Base-by-base conservation (phyloP, 2,329 filamentous ascomycete species). In the Penicillium brevicompactum region DNA sequence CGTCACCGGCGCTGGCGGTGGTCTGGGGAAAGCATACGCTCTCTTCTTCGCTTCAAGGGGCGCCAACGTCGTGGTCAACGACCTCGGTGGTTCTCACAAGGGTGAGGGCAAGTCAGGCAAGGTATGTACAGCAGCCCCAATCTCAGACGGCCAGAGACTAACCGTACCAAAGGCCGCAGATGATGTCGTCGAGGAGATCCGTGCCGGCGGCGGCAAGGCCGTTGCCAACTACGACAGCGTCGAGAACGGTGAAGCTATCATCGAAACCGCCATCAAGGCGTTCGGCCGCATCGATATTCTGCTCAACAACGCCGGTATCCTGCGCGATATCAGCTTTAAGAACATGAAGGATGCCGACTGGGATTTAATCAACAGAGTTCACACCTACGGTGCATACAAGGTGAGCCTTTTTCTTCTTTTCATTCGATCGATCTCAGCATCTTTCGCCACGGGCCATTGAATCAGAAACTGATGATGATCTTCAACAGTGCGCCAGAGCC, bases 321-420 rank as follows among this genome's bases (percentile, higher is more conserved):
- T 96, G 57, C 89, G 93, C 58, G 92, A 97, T 79, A 76, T 97
- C 72, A 93, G 90, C 83, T 97, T 99, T 82, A 96, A 96, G 85
- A 97, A 97, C 80, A 95, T 97, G 85, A 94, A 89, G 76, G 94
- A 99, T 75, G 79, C 89, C 72, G 94, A 99, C 76, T 99, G 94
- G 94, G 93, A 99, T 73, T 80, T 97, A 65, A 90, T 97, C 73
- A 90, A 93, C 77, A 88, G 87, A 74, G 93, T 97, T 55, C 93
- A 99, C 77, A 87, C 97, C 68, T 89, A 87, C 72, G 94, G 94
- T 67, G 88, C 92, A 70, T 99, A 96, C 84, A 97, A 96, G 76
- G 80, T 82, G 66, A 42, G 67, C 27, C 54, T 31, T 3, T n/a
- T 37, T 22, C 4, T 22, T 7, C 16, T 46, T 21, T 6, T 27